phyloP scores from a whole-genome alignment of 495 filamentous ascomycete species.

The Glonium stellatum region DNA sequence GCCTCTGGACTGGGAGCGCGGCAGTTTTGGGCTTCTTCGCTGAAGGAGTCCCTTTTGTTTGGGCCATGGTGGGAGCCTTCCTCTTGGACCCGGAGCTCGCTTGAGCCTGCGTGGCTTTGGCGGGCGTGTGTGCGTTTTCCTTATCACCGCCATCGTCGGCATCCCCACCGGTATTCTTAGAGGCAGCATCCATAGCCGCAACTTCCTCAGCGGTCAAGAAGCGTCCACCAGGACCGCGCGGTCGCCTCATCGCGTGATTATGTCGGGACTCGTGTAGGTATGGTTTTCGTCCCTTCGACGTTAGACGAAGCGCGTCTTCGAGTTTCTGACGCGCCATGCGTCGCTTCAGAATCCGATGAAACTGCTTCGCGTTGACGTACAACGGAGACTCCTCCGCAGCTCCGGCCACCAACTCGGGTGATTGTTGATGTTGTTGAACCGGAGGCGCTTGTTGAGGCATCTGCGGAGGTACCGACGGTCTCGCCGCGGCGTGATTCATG shows the following conservation, averaged over 20 bases:
- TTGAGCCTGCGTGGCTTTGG: slow-evolving; percentile 32
- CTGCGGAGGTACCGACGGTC: slow-evolving; percentile 25
- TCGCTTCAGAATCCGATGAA: slow-evolving; percentile 92
- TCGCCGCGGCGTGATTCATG: slow-evolving; percentile 45
- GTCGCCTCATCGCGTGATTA: slow-evolving; percentile 96
- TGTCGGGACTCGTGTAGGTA: slow-evolving; percentile 98
- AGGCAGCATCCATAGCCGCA: slow-evolving; percentile 68
- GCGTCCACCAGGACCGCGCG: slow-evolving; percentile 88
- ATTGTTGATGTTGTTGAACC: slow-evolving; percentile 63
- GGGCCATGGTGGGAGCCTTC: slow-evolving; percentile 28
- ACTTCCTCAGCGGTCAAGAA: slow-evolving; percentile 99
- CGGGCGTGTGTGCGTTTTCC: slow-evolving; percentile 27
- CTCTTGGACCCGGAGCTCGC: slow-evolving; percentile 40
- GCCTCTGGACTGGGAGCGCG: slow-evolving; percentile 16
- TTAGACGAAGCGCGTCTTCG: slow-evolving; percentile 83
- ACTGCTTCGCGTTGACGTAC: slow-evolving; percentile 98
- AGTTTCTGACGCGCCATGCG: slow-evolving; percentile 87
- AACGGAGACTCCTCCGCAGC: slow-evolving; percentile 79
- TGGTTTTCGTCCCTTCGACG: slow-evolving; percentile 91
- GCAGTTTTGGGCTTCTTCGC: slow-evolving; percentile 49
- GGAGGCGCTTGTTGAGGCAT: slow-evolving; percentile 42
- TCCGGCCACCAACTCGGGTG: slow-evolving; percentile 72
- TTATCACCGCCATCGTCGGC: slow-evolving; percentile 31
- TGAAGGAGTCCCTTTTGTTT: slow-evolving; percentile 39
- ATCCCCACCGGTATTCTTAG: slow-evolving; percentile 32